A percentile compares a stretch with the other conserved stretches of the same genome.
These are phyloP conservation scores for Boletus bicolor DNA, from an alignment of 768 basidiomycete species.

Conservation along the genomic window DNA sequence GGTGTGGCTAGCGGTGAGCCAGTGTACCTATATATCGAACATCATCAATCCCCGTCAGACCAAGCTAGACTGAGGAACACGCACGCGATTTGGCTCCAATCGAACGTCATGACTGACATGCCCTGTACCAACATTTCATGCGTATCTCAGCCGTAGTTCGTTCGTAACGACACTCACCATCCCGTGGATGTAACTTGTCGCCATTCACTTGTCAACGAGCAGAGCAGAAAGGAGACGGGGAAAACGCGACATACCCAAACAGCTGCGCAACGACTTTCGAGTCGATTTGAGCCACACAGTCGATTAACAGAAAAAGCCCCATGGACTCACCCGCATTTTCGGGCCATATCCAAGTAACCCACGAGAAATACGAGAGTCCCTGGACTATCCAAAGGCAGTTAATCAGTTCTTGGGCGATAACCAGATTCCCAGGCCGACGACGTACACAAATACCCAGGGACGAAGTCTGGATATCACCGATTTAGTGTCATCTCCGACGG, in stretches of 20 bases:
- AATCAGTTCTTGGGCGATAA: not conserved
- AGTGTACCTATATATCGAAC: conserved; percentile 18
- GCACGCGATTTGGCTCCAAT: conserved; percentile 67
- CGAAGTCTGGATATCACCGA: conserved; percentile 32
- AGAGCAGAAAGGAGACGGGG: not conserved
- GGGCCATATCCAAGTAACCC: conserved; percentile 56
- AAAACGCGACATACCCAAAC: conserved; percentile 38
- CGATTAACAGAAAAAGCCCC: conserved; percentile 11
- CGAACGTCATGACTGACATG: conserved; percentile 76
- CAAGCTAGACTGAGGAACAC: conserved; percentile 10
- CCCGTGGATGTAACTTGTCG: conserved; percentile 38
- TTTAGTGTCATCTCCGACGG: conserved; percentile 1
- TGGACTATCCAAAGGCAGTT: conserved; percentile 34
- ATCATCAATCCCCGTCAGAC: not conserved
- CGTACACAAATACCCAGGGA: conserved; percentile 46
- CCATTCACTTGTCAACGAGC: conserved; percentile 1
- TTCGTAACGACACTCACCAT: conserved; percentile 33
- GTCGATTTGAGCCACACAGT: conserved; percentile 11
- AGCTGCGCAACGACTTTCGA: conserved; percentile 42
- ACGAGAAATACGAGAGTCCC: conserved; percentile 55
- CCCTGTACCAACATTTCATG: conserved; percentile 30
- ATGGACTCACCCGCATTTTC: conserved; percentile 41
- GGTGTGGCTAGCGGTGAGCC: conserved; percentile 66
- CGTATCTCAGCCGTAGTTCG: not conserved
- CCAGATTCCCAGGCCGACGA: not conserved